These are phyloP conservation scores for Candida hispaniensis DNA, from an alignment of 805 yeast species.

Conservation along the genomic window DNA sequence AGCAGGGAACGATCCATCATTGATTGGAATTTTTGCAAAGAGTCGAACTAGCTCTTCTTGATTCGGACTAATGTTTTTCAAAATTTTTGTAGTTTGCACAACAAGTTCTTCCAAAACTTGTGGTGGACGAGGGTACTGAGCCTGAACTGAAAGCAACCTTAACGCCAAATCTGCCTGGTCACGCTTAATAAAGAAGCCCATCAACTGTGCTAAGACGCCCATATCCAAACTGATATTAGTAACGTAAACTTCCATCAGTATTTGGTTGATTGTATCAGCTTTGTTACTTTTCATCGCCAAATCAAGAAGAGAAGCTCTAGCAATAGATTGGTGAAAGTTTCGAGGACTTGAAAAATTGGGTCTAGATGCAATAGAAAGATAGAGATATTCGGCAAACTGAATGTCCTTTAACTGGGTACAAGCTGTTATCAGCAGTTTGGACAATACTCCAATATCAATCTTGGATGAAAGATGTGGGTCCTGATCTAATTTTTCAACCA, in stretches of 20 bases:
- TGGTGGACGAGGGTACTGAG: too few relatives aligned
- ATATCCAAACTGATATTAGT: slow-evolving; percentile 7
- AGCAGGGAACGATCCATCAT: neutral
- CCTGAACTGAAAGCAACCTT: slow-evolving; percentile 6
- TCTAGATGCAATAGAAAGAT: slow-evolving; percentile 11
- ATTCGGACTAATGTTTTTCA: too few relatives aligned
- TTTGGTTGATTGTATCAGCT: neutral
- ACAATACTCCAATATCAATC: slow-evolving; percentile 1
- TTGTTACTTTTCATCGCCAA: slow-evolving; percentile 1
- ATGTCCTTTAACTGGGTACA: neutral
- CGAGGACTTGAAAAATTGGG: too few relatives aligned
- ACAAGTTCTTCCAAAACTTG: too few relatives aligned
- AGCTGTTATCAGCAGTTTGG: slow-evolving; percentile 2
- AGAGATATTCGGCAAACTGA: slow-evolving; percentile 1
- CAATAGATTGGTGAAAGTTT: slow-evolving; percentile 1
- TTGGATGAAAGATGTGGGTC: slow-evolving; percentile 2
- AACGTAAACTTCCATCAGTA: slow-evolving; percentile 1
- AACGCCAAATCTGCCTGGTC: slow-evolving; percentile 8
- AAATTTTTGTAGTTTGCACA: too few relatives aligned
- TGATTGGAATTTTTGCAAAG: slow-evolving; percentile 1
- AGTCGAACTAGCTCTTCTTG: too few relatives aligned
- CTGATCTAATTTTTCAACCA: slow-evolving; percentile 4
- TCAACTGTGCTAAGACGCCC: slow-evolving; percentile 1
- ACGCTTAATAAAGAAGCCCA: neutral
- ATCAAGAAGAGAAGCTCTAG: slow-evolving; percentile 1